Base-by-base conservation (phyloP, 192 early-diverging fungal genomes). In the Chytriomyces hyalinus region DNA sequence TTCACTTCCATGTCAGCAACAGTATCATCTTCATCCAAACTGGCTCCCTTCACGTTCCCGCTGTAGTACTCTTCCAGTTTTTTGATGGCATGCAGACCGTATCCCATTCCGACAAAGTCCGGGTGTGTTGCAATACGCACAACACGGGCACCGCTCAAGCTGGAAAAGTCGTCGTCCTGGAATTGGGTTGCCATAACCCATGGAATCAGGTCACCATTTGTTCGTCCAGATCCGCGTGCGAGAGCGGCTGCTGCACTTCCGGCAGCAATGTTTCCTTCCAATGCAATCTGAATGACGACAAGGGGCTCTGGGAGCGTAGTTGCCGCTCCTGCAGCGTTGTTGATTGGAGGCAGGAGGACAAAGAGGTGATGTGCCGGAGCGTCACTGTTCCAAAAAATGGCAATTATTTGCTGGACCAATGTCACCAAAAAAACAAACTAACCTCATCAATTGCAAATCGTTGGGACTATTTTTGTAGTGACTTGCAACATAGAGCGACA, bases 381-480 rank as follows among this genome's bases (percentile, higher is more conserved):
- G 73, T 99, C 98, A 83, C 87, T 83, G 47, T 3, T 17, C 11
- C 9, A 24, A 49, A 10, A 17, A 48, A 20, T 17, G 47, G 0
- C 70, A 72, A 5, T 26, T 22, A 68, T 20, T 45, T 15, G 70
- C 5, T 47, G n/a, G n/a, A n/a, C n/a, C n/a, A n/a, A n/a, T n/a
- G n/a, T n/a, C n/a, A n/a, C n/a, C n/a, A n/a, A n/a, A 43, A 77
- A 72, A 6, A 2, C 3, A 67, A 46, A 75, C 48, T 5, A 59
- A 84, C 81, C 93, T 96, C 86, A 99, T 88, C 67, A 99, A 85
- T 84, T 98, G 96, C 80, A 99, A 83, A 79, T 99, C 98, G 82
- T 99, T 97, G 45, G 98, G 98, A 49, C 93, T 93, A 85, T 99
- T 99, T 84, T 99, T 99, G 91, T 99, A 99, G 83, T 99, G 97